These are phyloP conservation scores for Rosa multiflora DNA, from an alignment of 306 rosid genomes.

Conservation along the genomic window DNA sequence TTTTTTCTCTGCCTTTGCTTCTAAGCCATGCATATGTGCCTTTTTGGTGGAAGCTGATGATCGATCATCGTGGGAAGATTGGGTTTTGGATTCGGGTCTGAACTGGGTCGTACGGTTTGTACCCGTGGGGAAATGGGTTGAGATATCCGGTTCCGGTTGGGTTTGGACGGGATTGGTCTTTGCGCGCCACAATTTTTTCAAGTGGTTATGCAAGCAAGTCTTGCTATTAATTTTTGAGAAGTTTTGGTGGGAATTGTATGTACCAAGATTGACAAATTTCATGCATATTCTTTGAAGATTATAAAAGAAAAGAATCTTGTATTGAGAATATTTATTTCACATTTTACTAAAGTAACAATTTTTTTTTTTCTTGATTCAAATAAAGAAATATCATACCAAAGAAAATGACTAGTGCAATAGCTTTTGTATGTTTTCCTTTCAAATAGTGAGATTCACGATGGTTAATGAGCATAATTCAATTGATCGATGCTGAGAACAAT, in stretches of 20 bases:
- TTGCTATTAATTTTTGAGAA: background rate
- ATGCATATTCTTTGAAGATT: background rate
- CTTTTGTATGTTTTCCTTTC: no score
- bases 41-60: background rate
- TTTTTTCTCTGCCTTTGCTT: slow-evolving; percentile 53
- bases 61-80: background rate
- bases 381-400: no score
- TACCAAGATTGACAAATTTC: background rate
- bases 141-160: background rate
- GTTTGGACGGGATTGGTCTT: background rate
- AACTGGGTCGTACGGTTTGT: background rate
- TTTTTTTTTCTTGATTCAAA: no score
- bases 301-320: background rate
- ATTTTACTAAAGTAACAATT: no score
- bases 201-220: background rate
- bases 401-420: no score
- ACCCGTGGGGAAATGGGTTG: background rate
- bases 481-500: background rate
- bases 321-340: no score
- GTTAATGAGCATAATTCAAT: no score
- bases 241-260: background rate
- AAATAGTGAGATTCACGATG: no score
- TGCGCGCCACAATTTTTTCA: slow-evolving; percentile 5
- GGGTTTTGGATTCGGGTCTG: background rate
- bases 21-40: slow-evolving; percentile 44